Conservation (phyloP, 306 rosid species). For the Ceratonia siliqua region DNA sequence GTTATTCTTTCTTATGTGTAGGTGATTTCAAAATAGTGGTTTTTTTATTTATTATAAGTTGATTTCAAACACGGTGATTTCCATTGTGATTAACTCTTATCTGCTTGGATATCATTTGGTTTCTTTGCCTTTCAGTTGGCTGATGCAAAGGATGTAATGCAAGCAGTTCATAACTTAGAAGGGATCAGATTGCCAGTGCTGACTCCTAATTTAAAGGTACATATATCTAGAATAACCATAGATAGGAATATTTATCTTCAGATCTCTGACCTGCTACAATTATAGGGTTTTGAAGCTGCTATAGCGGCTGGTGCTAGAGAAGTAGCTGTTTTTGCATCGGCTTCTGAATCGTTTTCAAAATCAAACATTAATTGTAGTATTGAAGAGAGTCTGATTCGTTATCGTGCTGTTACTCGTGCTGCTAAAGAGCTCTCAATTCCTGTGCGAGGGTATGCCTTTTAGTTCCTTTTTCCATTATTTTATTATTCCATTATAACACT, state of each 20-base stretch:
- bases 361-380: slow-evolving; percentile 74
- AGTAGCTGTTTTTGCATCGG: slow-evolving; percentile 73
- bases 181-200: slow-evolving; percentile 69
- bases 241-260: background rate
- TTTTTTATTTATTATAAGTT: background rate
- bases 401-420: slow-evolving; percentile 62
- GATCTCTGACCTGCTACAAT: slow-evolving; percentile 22
- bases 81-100: slow-evolving; percentile 15
- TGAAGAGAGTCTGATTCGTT: slow-evolving; percentile 69
- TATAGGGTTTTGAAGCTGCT: slow-evolving; percentile 72
- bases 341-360: slow-evolving; percentile 77
- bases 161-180: slow-evolving; percentile 47
- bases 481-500: slow-evolving; percentile 14
- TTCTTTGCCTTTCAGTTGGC: slow-evolving; percentile 49
- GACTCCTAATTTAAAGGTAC: slow-evolving; percentile 70
- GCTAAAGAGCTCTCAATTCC: slow-evolving; percentile 66
- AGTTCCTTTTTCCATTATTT: slow-evolving; percentile 14
- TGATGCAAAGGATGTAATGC: slow-evolving; percentile 72
- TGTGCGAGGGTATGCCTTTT: slow-evolving; percentile 61
- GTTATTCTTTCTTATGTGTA: slow-evolving; percentile 10
- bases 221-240: background rate
- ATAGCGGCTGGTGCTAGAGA: slow-evolving; percentile 75
- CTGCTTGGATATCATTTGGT: background rate
- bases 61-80: background rate
- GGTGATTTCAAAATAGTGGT: background rate